A percentile compares a stretch with the other conserved stretches of the same genome.
phyloP scores from a whole-genome alignment of 306 rosid genomes.

The Acacia melanoxylon region DNA sequence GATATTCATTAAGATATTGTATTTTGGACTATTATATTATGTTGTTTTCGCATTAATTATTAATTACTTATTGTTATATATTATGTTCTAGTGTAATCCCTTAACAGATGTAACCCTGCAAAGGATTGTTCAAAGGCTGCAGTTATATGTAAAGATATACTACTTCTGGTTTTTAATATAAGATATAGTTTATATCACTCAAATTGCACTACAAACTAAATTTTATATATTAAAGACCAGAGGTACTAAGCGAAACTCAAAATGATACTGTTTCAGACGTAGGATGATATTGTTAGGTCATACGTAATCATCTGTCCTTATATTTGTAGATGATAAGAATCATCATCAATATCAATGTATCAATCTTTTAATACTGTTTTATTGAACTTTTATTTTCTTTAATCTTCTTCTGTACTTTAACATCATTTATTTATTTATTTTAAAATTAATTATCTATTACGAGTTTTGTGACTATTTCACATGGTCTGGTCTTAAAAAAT shows the following conservation, averaged over 20 bases:
- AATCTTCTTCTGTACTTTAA: no score
- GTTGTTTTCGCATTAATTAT: neutral
- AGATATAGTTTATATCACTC: no score
- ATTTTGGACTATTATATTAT: neutral
- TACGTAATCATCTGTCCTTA: neutral
- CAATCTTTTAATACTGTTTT: neutral
- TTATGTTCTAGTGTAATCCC: neutral
- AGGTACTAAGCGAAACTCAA: neutral
- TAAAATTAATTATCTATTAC: no score
- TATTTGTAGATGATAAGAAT: neutral
- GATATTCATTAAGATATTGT: neutral
- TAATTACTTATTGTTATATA: no score
- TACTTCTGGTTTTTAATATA: no score
- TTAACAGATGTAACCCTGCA: neutral
- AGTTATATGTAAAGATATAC: no score
- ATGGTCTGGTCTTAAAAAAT: neutral
- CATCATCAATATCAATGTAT: neutral
- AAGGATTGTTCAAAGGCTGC: neutral
- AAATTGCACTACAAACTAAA: no score
- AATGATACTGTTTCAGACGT: neutral
- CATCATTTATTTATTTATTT: neutral
- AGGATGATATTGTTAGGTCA: neutral
- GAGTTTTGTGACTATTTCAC: no score
- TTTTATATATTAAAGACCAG: no score
- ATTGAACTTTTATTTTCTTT: neutral